Evolutionary conservation across 139 green algal genomes (phyloP), one percentile per base, ranked within the genome.

Genomic region (Eudorina sp.): DNA sequence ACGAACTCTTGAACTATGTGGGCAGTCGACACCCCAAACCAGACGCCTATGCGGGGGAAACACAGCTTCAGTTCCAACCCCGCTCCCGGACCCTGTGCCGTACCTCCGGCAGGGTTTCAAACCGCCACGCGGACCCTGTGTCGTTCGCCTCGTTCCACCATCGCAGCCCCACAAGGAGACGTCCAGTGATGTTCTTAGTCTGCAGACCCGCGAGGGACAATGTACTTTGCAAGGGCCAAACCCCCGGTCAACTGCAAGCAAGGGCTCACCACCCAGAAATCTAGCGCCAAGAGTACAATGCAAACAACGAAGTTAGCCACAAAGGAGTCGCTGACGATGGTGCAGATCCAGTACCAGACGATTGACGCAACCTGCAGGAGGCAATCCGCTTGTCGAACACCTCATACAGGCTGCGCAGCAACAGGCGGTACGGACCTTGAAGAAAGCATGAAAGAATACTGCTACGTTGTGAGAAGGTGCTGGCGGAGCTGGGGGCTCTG

Each of bases 141-240:
- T 99, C 97, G 27, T 95, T 96, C 9, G 96, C 95, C 85, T 99
- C 97, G 78, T 99, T 99, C 97, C 97, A 99, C 96, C 96, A 99
- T 16, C 97, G 90, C 51, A 99, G 91, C 8, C 97, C 97, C 43
- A 99, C 97, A 79, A 99, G 88, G 66, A 98, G 90, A 25, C 97
- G 90, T 0, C 97, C 97, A 25, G 95, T 97, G 0, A 99, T 94
- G 68, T 99, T 99, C 89, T 99, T 98, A 43, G 68, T 73, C 41
- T 78, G 72, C 43, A 85, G 11, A 53, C 38, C 51, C 38, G 16
- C 18, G 29, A 43, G 64, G 13, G n/a, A n/a, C n/a, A n/a, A n/a
- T n/a, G n/a, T n/a, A n/a, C n/a, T n/a, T n/a, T n/a, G n/a, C 16
- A 73, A 73, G 70, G 40, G 16, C 34, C 8, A 25, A 4, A 13